A percentile compares a stretch with the other conserved stretches of the same genome.
phyloP scores from a whole-genome alignment of 805 yeast genomes.

The Saccharomycopsis malanga region DNA sequence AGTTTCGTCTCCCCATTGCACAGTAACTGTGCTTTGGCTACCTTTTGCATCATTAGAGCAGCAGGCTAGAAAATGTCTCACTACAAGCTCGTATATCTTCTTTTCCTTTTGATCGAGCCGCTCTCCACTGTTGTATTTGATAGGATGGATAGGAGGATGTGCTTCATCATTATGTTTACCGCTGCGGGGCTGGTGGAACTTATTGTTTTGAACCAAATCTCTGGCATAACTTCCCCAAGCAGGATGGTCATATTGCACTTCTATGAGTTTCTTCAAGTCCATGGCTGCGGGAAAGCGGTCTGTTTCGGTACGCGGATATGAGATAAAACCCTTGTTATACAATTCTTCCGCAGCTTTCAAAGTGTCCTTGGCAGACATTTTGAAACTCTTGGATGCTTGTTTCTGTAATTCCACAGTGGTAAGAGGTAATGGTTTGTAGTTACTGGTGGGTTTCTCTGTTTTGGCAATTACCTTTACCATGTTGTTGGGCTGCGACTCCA shows the following conservation, averaged over 20 bases:
- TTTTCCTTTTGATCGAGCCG: slow-evolving; percentile 40
- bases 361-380: slow-evolving; percentile 73
- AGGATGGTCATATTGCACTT: slow-evolving; percentile 47
- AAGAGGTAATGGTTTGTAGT: slow-evolving; percentile 80
- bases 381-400: slow-evolving; percentile 68
- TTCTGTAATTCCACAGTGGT: slow-evolving; percentile 93
- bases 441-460: slow-evolving; percentile 56
- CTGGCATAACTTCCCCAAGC: slow-evolving; percentile 73
- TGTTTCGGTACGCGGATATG: slow-evolving; percentile 97
- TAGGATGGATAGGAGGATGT: slow-evolving; percentile 97
- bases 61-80: slow-evolving; percentile 81
- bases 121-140: slow-evolving; percentile 36
- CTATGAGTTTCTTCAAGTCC: slow-evolving; percentile 58
- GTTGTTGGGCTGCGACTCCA: slow-evolving; percentile 34
- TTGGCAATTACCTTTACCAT: slow-evolving; percentile 46
- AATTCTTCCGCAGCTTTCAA: slow-evolving; percentile 75
- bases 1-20: slow-evolving; percentile 73
- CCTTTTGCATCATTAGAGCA: slow-evolving; percentile 92
- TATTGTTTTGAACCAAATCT: slow-evolving; percentile 34
- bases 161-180: slow-evolving; percentile 91
- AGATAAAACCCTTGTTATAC: slow-evolving; percentile 78
- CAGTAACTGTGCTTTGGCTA: slow-evolving; percentile 47
- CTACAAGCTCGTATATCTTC: slow-evolving; percentile 79
- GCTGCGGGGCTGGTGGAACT: slow-evolving; percentile 59
- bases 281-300: slow-evolving; percentile 73